Percentiles rank a stretch among this genome's conserved stretches.
These are phyloP conservation scores for Colletotrichum gloeosporioides DNA, from an alignment of 2,329 filamentous ascomycete species.

Conservation along the genomic window DNA sequence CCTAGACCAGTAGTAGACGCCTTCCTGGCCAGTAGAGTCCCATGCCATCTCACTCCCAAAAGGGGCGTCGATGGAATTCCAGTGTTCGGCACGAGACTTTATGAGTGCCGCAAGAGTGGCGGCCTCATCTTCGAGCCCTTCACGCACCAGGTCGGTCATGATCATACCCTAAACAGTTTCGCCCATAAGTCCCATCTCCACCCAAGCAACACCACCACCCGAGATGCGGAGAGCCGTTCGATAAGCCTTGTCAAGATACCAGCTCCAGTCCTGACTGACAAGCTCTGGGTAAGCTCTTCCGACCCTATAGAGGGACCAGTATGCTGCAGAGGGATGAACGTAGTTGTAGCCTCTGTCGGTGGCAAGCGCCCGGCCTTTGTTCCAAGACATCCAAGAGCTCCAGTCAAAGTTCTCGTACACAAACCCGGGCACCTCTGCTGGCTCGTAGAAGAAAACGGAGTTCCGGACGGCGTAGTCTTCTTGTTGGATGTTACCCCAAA, in stretches of 20 bases:
- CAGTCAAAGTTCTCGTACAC: slow-evolving; percentile 53
- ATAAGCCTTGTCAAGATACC: slow-evolving; percentile 62
- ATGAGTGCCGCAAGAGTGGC: slow-evolving; percentile 47
- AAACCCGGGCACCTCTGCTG: slow-evolving; percentile 42
- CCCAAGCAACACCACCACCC: slow-evolving; percentile 34
- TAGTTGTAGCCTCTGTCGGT: slow-evolving; percentile 64
- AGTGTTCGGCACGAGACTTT: slow-evolving; percentile 51
- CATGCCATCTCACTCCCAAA: slow-evolving; percentile 68
- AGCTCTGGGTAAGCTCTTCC: slow-evolving; percentile 51
- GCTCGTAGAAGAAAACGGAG: slow-evolving; percentile 63
- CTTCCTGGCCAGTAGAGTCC: slow-evolving; percentile 68
- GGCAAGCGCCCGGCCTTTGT: slow-evolving; percentile 46
- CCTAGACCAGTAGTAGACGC: slow-evolving; percentile 64
- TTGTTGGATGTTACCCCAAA: slow-evolving; percentile 54
- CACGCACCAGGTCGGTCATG: slow-evolving; percentile 53
- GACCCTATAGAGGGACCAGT: slow-evolving; percentile 63
- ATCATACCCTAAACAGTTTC: slow-evolving; percentile 63
- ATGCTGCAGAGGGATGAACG: slow-evolving; percentile 59
- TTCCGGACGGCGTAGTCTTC: slow-evolving; percentile 44
- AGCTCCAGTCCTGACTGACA: slow-evolving; percentile 46
- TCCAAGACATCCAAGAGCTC: slow-evolving; percentile 27
- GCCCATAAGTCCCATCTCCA: slow-evolving; percentile 62
- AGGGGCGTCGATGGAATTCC: slow-evolving; percentile 56
- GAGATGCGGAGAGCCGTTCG: slow-evolving; percentile 49
- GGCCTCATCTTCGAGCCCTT: slow-evolving; percentile 37